Evolutionary conservation across 208 protist species (phyloP).

Genomic region (Trypanosoma lewisi): DNA sequence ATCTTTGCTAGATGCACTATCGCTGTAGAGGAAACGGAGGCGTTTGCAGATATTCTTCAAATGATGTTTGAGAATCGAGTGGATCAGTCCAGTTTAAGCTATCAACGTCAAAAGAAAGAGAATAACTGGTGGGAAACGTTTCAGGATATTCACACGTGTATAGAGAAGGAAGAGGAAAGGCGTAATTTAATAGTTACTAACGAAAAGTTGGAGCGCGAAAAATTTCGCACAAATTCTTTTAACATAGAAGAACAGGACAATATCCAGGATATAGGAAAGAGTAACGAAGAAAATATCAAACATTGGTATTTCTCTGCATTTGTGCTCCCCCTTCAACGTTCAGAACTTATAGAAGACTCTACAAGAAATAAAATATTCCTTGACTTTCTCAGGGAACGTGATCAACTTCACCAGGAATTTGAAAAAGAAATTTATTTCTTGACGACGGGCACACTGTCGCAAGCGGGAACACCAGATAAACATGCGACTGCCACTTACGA

Average conservation of each 20-base stretch:
- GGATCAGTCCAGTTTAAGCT: background rate
- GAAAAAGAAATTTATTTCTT: background rate
- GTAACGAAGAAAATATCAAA: background rate
- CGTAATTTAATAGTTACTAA: slow-evolving; percentile 31
- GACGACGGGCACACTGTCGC: background rate
- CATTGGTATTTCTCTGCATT: background rate
- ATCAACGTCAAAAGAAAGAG: slow-evolving; percentile 2
- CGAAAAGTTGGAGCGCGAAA: slow-evolving; percentile 6
- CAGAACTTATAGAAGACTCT: background rate
- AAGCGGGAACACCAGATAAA: background rate
- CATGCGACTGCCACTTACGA: background rate
- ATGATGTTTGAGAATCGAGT: slow-evolving; percentile 1
- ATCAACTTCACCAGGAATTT: background rate
- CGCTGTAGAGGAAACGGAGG: background rate
- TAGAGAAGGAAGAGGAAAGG: slow-evolving; percentile 25
- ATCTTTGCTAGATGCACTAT: background rate
- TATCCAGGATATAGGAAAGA: background rate
- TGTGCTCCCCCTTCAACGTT: background rate
- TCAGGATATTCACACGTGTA: slow-evolving; percentile 24
- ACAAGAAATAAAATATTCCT: background rate
- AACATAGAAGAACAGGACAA: background rate
- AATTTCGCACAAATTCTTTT: background rate
- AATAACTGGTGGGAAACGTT: slow-evolving; percentile 15
- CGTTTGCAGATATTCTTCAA: slow-evolving; percentile 5
- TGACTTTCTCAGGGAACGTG: background rate